These are phyloP conservation scores for Bipolaris cookei DNA, from an alignment of 2,329 filamentous ascomycete species.

Conservation along the genomic window DNA sequence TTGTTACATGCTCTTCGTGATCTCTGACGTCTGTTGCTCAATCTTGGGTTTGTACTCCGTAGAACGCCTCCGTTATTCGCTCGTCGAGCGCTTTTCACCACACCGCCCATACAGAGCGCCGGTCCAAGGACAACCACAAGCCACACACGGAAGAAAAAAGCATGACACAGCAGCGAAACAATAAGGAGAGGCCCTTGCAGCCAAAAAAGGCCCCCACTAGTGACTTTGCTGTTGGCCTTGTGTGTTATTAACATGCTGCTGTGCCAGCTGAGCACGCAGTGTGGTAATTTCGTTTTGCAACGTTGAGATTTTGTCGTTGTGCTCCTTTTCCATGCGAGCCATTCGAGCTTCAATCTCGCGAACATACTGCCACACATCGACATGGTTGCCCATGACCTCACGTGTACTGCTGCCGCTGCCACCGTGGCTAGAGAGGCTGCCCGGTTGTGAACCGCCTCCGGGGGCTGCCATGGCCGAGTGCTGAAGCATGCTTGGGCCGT, in stretches of 20 bases:
- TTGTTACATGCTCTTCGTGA: slow-evolving; percentile 21
- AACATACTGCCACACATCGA: slow-evolving; percentile 73
- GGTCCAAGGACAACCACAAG: not conserved
- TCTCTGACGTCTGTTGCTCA: slow-evolving; percentile 18
- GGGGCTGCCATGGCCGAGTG: slow-evolving; percentile 47
- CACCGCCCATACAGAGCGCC: not conserved
- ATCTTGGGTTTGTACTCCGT: slow-evolving; percentile 20
- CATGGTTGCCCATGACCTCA: slow-evolving; percentile 67
- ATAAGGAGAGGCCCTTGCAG: not conserved
- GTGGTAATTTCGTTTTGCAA: slow-evolving; percentile 54
- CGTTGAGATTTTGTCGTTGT: slow-evolving; percentile 53
- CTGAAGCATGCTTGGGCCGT: slow-evolving; percentile 51
- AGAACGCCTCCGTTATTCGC: slow-evolving; percentile 10
- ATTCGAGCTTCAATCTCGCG: slow-evolving; percentile 68
- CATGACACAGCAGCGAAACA: not conserved
- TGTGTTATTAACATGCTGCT: slow-evolving; percentile 40
- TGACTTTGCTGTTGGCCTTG: slow-evolving; percentile 27
- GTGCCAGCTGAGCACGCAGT: slow-evolving; percentile 47
- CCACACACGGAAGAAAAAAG: not conserved
- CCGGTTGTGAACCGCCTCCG: slow-evolving; percentile 56
- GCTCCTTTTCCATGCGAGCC: slow-evolving; percentile 55
- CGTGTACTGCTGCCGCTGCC: slow-evolving; percentile 67
- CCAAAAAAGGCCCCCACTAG: not conserved
- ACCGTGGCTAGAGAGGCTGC: slow-evolving; percentile 60
- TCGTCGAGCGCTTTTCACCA: slow-evolving; percentile 1